Conservation (phyloP, 805 yeast species). For the Maudiozyma turicensis region DNA sequence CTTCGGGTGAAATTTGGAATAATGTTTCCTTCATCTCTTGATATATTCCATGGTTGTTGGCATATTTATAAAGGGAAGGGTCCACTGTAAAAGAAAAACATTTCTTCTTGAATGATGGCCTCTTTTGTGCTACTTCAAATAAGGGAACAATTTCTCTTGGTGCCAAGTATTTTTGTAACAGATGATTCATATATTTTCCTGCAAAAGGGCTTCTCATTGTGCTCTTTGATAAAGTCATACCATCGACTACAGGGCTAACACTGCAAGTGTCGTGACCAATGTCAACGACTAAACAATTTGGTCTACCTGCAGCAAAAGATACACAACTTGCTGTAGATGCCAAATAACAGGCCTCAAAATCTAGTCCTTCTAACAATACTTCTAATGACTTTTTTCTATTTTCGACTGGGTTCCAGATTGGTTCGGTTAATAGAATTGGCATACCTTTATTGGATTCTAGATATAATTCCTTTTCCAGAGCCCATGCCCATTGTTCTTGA, state of each 20-base stretch:
- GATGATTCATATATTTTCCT: conserved; percentile 46
- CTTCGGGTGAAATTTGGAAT: conserved; percentile 36
- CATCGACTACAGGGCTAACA: conserved; percentile 77
- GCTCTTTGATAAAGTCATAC: conserved; percentile 61
- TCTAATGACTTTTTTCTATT: conserved; percentile 67
- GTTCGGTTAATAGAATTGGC: conserved; percentile 77
- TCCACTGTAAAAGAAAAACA: conserved; percentile 23
- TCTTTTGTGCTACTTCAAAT: conserved; percentile 25
- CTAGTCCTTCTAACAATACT: conserved; percentile 54
- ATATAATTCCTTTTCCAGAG: conserved; percentile 41
- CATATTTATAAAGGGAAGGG: conserved; percentile 48
- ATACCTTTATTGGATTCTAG: conserved; percentile 33
- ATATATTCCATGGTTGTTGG: conserved; percentile 40
- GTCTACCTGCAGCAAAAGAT: conserved; percentile 81
- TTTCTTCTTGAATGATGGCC: conserved; percentile 23
- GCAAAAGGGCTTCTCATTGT: conserved; percentile 65
- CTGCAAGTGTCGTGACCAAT: conserved; percentile 70
- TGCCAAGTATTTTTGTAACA: conserved; percentile 24
- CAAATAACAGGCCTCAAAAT: conserved; percentile 71
- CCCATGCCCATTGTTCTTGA: conserved; percentile 57
- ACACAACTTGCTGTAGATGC: conserved; percentile 82
- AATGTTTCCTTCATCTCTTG: conserved; percentile 72
- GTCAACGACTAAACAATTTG: conserved; percentile 79
- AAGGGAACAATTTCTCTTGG: conserved; percentile 28
- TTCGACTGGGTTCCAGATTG: conserved; percentile 66